Conservation (phyloP, 2,329 filamentous ascomycete genomes). For the Coniochaeta ligniaria region DNA sequence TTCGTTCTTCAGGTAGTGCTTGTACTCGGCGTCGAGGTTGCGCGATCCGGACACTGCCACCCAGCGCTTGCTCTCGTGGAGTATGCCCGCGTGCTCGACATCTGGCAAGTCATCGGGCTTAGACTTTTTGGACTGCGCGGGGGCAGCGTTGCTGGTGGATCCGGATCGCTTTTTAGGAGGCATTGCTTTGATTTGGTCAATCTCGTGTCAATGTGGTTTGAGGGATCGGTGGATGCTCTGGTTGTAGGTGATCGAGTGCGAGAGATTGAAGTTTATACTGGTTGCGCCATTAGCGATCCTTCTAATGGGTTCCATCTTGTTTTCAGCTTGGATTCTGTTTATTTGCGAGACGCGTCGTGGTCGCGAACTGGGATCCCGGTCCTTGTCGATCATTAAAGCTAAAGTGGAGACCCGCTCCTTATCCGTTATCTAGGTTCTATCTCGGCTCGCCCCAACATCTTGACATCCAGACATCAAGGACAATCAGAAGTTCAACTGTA, state of each 20-base stretch:
- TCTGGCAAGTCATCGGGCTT: constrained; percentile 6
- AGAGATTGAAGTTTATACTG: neutral
- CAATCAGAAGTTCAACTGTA: no score
- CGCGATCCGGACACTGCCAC: constrained; percentile 23
- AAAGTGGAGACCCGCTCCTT: neutral
- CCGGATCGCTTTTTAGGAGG: neutral
- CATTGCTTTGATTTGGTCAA: neutral
- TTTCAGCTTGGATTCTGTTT: neutral
- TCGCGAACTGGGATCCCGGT: neutral
- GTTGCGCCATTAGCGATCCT: neutral
- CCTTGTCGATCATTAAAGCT: no score
- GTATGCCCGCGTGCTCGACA: constrained; percentile 5
- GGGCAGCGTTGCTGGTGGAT: constrained; percentile 1
- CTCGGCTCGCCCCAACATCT: no score
- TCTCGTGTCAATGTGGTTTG: neutral
- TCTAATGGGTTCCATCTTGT: neutral
- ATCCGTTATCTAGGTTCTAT: no score
- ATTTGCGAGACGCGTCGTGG: neutral
- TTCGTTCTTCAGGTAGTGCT: constrained; percentile 15
- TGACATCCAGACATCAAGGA: no score
- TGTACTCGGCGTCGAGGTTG: constrained; percentile 23
- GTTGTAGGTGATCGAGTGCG: neutral
- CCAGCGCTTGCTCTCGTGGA: constrained; percentile 19
- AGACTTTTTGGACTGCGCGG: constrained; percentile 10
- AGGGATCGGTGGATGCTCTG: neutral